These are phyloP conservation scores for Aspergillus carbonarius DNA, from an alignment of 2,329 filamentous ascomycete species.

Conservation along the genomic window DNA sequence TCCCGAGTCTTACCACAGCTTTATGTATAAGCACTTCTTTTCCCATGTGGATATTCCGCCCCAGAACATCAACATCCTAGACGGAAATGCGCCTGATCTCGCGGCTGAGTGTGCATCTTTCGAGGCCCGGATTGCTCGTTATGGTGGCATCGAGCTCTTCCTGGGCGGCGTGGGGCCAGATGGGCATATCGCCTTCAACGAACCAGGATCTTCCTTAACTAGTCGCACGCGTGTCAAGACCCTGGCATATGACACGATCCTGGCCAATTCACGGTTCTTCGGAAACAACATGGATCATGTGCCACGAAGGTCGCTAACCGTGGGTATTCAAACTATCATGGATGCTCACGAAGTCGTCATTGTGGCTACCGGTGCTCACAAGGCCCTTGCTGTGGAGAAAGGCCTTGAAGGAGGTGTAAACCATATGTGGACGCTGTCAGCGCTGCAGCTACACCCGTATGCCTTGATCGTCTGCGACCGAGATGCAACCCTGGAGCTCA, in stretches of 20 bases:
- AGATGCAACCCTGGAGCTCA: conserved; percentile 70
- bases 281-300: conserved; percentile 70
- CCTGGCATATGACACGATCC: conserved; percentile 79
- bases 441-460: conserved; percentile 75
- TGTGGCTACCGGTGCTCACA: conserved; percentile 78
- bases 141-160: conserved; percentile 81
- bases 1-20: conserved; percentile 82
- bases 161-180: conserved; percentile 82
- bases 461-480: conserved; percentile 82
- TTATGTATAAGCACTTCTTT: conserved; percentile 94
- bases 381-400: conserved; percentile 74
- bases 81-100: conserved; percentile 75
- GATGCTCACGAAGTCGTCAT: conserved; percentile 79
- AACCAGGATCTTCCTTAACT: conserved; percentile 75
- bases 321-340: conserved; percentile 79
- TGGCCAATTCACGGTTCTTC: conserved; percentile 85
- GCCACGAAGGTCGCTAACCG: conserved; percentile 78
- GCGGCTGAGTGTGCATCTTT: conserved; percentile 76
- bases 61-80: conserved; percentile 78
- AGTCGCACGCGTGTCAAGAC: conserved; percentile 84
- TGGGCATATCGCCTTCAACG: conserved; percentile 88
- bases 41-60: conserved; percentile 79
- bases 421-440: conserved; percentile 88
- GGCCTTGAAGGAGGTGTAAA: conserved; percentile 81
- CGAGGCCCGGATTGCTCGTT: conserved; percentile 71